A percentile compares a stretch with the other conserved stretches of the same genome.
phyloP scores from a whole-genome alignment of 2,329 filamentous ascomycete genomes.

The Fusarium sp. region DNA sequence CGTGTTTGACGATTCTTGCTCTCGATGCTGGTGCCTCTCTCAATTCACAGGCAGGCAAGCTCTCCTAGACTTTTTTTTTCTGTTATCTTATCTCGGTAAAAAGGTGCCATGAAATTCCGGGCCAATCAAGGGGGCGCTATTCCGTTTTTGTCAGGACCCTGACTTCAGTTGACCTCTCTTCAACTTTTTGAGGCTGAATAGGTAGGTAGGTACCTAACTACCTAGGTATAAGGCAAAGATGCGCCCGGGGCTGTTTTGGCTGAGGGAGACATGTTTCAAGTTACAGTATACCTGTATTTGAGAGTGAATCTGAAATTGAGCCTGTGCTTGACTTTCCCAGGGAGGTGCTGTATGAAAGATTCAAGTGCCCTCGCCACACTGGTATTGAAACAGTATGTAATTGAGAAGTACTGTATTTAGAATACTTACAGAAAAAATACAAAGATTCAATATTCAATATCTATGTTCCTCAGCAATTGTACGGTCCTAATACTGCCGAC shows the following conservation, averaged over 20 bases:
- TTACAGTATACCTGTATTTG: no score
- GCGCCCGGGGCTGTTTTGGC: no score
- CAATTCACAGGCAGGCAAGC: constrained; percentile 34
- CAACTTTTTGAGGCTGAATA: no score
- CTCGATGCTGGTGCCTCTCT: constrained; percentile 43
- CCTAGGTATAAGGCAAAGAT: no score
- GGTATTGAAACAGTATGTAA: background rate
- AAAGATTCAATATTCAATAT: background rate
- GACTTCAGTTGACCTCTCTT: background rate
- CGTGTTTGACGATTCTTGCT: constrained; percentile 44
- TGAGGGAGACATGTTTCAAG: no score
- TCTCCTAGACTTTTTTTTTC: constrained; percentile 54
- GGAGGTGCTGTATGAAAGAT: no score
- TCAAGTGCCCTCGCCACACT: background rate
- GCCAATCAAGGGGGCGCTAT: constrained; percentile 46
- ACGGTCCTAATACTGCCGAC: background rate
- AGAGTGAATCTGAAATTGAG: no score
- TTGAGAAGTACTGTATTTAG: no score
- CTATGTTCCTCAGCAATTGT: background rate
- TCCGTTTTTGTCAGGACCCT: constrained; percentile 19
- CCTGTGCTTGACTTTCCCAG: no score
- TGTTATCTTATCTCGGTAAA: constrained; percentile 46
- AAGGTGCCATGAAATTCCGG: constrained; percentile 52
- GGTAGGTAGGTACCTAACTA: no score
- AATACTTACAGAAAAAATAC: no score